Evolutionary conservation across 495 filamentous ascomycete genomes (phyloP).

Genomic region (Aspergillus haitiensis): DNA sequence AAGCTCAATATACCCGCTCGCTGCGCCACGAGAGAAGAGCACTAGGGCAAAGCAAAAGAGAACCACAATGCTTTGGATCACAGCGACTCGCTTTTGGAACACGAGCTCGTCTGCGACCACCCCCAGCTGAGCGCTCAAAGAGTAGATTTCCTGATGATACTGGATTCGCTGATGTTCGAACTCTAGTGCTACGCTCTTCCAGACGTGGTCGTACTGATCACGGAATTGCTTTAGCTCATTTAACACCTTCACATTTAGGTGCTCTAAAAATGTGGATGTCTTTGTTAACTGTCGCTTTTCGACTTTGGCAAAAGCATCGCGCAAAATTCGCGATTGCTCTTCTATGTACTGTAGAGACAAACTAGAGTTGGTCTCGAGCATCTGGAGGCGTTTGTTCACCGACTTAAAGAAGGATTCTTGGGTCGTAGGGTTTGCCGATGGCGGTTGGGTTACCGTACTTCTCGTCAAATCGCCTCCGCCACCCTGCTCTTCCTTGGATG

Average conservation of each 20-base stretch:
- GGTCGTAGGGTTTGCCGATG: slow-evolving; percentile 71
- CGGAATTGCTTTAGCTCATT: slow-evolving; percentile 77
- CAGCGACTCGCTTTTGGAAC: slow-evolving; percentile 92
- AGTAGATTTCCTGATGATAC: slow-evolving; percentile 74
- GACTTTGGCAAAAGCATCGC: slow-evolving; percentile 86
- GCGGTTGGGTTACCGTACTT: slow-evolving; percentile 53
- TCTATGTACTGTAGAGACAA: slow-evolving; percentile 95
- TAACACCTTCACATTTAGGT: slow-evolving; percentile 83
- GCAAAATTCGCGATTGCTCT: slow-evolving; percentile 87
- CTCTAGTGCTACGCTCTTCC: slow-evolving; percentile 91
- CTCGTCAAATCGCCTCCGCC: slow-evolving; percentile 42
- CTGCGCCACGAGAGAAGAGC: slow-evolving; percentile 64
- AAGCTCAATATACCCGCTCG: slow-evolving; percentile 53
- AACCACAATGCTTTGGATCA: slow-evolving; percentile 82
- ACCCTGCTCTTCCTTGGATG: slow-evolving; percentile 36
- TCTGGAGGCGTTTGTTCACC: slow-evolving; percentile 85
- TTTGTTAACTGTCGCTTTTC: slow-evolving; percentile 85
- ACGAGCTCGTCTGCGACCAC: slow-evolving; percentile 91
- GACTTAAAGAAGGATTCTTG: slow-evolving; percentile 99
- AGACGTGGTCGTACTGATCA: slow-evolving; percentile 90
- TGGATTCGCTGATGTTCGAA: slow-evolving; percentile 84
- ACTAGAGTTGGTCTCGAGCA: slow-evolving; percentile 88
- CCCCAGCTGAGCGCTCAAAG: slow-evolving; percentile 76
- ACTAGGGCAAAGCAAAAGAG: slow-evolving; percentile 85
- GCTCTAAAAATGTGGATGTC: slow-evolving; percentile 76